Evolutionary conservation across 2,329 filamentous ascomycete species (phyloP), one percentile per base, ranked within the genome.

Genomic region (Colletotrichum sp.): DNA sequence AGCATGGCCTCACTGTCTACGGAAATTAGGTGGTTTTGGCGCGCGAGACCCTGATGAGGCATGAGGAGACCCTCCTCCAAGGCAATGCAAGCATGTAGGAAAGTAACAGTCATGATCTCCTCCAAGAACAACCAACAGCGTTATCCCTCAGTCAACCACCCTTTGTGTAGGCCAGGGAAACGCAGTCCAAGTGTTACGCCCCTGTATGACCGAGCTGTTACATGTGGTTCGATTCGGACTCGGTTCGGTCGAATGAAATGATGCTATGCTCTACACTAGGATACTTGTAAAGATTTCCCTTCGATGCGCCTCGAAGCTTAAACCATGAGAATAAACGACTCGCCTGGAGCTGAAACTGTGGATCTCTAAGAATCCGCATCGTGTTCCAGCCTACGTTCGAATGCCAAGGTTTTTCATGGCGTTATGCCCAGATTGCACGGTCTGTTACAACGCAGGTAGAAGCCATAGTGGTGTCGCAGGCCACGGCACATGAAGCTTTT

Each of bases 1-100:
- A 83, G 16, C 78, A 84, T 32, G 78, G 16, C 75, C 84, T 66
- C 72, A 76, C 1, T 76, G 83, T 2, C 80, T 83, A 44, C 57
- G 83, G 83, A 16, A 74, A 76, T 49, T 81, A 70, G 66, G 63
- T 28, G 55, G 13, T 28, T 30, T 59, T 28, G 55, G 44, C 26
- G 55, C 15, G 55, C 26, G 55, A 59, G 55, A 30, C 24, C 55
- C 18, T 16, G 55, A 30, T 59, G 26, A 59, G 44, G n/a, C 12
- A 12, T 52, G 44, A n/a, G 10, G 44, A 52, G 24, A 59, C 52
- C 39, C 39, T 49, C 39, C 39, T 49, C 18, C 39, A 49, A 49
- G 9, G 39, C 39, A 49, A 49, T 49, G 18, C 18, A n/a, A 49
- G 39, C 39, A n/a, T 6, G 18, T 49, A n/a, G 39, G 39, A 12